A percentile compares a stretch with the other conserved stretches of the same genome.
phyloP scores from a whole-genome alignment of 2,329 filamentous ascomycete genomes.

The Aspergillus intermedius region DNA sequence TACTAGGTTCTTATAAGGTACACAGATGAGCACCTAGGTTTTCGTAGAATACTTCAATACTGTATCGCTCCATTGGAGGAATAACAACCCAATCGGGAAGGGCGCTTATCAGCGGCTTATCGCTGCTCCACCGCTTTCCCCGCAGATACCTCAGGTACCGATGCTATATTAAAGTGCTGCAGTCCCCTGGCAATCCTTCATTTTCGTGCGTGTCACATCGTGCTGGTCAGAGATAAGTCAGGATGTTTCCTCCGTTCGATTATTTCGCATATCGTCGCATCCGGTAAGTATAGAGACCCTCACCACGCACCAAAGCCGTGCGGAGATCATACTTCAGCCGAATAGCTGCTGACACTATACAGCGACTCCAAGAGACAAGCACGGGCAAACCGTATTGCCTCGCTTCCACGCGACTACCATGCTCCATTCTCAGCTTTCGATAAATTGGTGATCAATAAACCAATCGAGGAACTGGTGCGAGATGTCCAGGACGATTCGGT shows the following conservation, averaged over 20 bases:
- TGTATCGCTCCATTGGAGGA: too few species aligned
- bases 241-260: slow-evolving; percentile 51
- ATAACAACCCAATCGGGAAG: too few species aligned
- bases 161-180: too few species aligned
- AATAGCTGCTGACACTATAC: slow-evolving; percentile 4
- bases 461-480: slow-evolving; percentile 71
- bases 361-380: slow-evolving; percentile 77
- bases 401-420: slow-evolving; percentile 60
- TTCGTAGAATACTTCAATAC: too few species aligned
- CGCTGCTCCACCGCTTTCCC: neutral
- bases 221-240: slow-evolving; percentile 1
- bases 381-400: slow-evolving; percentile 61
- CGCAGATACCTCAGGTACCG: neutral
- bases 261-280: slow-evolving; percentile 66
- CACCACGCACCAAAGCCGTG: slow-evolving; percentile 3
- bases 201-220: too few species aligned
- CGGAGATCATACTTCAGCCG: neutral
- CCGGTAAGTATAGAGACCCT: slow-evolving; percentile 50
- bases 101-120: slow-evolving; percentile 1
- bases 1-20: too few species aligned
- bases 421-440: slow-evolving; percentile 59
- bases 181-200: neutral
- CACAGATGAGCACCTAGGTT: too few species aligned
- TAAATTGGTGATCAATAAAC: slow-evolving; percentile 59
- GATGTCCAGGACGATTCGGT: slow-evolving; percentile 65